These are phyloP conservation scores for Naganishia antarctica DNA, from an alignment of 768 basidiomycete genomes.

Conservation along the genomic window DNA sequence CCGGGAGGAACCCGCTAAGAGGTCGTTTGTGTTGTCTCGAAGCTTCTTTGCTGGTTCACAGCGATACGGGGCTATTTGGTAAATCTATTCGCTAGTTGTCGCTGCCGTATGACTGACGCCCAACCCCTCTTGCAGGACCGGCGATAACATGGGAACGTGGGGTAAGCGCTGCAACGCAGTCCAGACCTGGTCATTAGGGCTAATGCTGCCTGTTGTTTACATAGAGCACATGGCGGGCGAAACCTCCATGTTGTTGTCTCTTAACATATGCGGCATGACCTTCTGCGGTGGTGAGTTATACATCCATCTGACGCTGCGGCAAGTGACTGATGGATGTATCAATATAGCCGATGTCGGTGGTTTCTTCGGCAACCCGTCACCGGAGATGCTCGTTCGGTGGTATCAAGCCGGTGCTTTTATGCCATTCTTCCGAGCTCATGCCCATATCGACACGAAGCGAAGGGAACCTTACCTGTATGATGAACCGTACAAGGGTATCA, in stretches of 20 bases:
- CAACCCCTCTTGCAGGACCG: conserved; percentile 55
- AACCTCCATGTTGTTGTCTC: conserved; percentile 84
- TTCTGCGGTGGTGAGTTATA: conserved; percentile 87
- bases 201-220: neutral
- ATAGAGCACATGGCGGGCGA: conserved; percentile 88
- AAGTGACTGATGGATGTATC: too few relatives aligned
- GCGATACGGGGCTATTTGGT: conserved; percentile 92
- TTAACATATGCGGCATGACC: conserved; percentile 81
- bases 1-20: conserved; percentile 67
- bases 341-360: conserved; percentile 88
- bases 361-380: conserved; percentile 93
- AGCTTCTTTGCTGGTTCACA: conserved; percentile 94
- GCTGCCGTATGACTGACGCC: neutral
- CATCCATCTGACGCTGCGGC: too few relatives aligned
- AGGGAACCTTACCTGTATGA: conserved; percentile 90
- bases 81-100: neutral
- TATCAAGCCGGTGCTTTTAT: conserved; percentile 92
- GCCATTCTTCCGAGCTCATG: conserved; percentile 98
- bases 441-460: conserved; percentile 94
- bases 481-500: conserved; percentile 77
- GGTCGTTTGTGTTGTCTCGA: conserved; percentile 93
- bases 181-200: neutral
- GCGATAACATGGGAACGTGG: conserved; percentile 96
- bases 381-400: conserved; percentile 94
- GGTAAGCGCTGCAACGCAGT: conserved; percentile 35